Percentiles rank a stretch among this genome's conserved stretches.
phyloP scores from a whole-genome alignment of 73 alveolate species.

The Uronychia setigera region DNA sequence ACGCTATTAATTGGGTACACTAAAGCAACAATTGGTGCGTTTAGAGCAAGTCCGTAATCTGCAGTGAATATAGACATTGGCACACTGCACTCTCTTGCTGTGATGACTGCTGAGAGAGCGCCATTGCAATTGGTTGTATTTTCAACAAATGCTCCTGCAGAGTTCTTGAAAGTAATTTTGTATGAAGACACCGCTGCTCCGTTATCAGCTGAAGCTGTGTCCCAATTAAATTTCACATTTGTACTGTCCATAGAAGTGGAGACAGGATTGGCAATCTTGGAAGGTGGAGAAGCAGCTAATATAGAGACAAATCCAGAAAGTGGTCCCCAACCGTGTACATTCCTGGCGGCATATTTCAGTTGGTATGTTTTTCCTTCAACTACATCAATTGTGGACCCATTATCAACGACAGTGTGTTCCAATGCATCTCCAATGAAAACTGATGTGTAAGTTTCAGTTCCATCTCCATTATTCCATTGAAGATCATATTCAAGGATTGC shows the following conservation, averaged over 20 bases:
- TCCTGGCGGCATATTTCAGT: constrained; percentile 28
- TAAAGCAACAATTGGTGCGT: constrained; percentile 31
- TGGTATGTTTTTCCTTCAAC: constrained; percentile 22
- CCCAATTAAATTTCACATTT: background rate
- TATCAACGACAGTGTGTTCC: background rate
- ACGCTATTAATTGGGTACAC: constrained; percentile 25
- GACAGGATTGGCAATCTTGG: constrained; percentile 18
- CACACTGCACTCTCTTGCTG: constrained; percentile 11
- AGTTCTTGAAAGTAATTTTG: constrained; percentile 8
- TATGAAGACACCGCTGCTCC: constrained; percentile 24
- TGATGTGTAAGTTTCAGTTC: constrained; percentile 14
- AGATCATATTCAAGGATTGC: constrained; percentile 29
- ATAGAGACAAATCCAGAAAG: constrained; percentile 7
- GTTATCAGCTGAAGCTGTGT: background rate
- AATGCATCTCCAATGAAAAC: constrained; percentile 13
- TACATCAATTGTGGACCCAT: constrained; percentile 1
- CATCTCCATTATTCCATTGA: constrained; percentile 12
- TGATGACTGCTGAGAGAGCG: background rate
- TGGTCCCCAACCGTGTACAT: constrained; percentile 44
- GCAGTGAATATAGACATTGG: constrained; percentile 31
- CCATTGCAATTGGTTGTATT: constrained; percentile 35
- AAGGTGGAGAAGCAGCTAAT: background rate
- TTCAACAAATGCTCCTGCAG: background rate
- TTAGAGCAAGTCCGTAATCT: constrained; percentile 25
- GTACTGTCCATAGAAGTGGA: background rate